Base-by-base conservation (phyloP, 306 rosid species). In the Hippophae rhamnoides region DNA sequence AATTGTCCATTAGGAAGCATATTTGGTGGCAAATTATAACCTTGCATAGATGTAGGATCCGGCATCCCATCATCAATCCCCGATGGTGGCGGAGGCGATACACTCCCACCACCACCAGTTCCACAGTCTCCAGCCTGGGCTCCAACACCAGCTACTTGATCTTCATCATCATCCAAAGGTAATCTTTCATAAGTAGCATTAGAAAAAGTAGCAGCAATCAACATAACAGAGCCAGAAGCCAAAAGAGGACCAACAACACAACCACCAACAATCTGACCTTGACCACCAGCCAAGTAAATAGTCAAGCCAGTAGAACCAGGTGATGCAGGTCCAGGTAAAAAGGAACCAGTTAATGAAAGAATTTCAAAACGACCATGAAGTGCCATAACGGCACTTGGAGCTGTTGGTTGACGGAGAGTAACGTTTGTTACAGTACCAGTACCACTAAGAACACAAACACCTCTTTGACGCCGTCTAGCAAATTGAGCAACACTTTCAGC, bases 291-390 rank as follows among this genome's bases (percentile, higher is more conserved):
- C 0, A 89, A 80, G 65, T 83, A 89, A n/a, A 89, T 76, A 9
- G 94, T 89, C 18, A 89, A 69, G 0, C 90, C 94, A 0, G 85
- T 83, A 0, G 94, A 77, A 0, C 90, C 96, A 0, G 84, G 88
- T 0, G 80, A 82, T 0, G 94, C 75, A 0, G 89, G 95, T 5
- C 89, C 95, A 0, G 95, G 95, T 5, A 89, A 58, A 11, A 89
- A 78, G 0, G 95, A 81, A 1, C 95, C 97, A 0, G 86, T 81
- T 8, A 89, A 56, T 0, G 92, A 86, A 1, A 89, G 79, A 41
- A 89, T 86, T 79, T 86, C 92, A n/a, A 79, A 89, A 7, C 89
- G 78, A 13, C 97, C 97, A 0, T 76, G 95, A 6, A 89, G 87
- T 0, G 81, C 83, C 73, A 89, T 66, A 44, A 83, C 95, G 0